Evolutionary conservation across 139 green algal genomes (phyloP).

Genomic region (Yamagishiella unicocca): DNA sequence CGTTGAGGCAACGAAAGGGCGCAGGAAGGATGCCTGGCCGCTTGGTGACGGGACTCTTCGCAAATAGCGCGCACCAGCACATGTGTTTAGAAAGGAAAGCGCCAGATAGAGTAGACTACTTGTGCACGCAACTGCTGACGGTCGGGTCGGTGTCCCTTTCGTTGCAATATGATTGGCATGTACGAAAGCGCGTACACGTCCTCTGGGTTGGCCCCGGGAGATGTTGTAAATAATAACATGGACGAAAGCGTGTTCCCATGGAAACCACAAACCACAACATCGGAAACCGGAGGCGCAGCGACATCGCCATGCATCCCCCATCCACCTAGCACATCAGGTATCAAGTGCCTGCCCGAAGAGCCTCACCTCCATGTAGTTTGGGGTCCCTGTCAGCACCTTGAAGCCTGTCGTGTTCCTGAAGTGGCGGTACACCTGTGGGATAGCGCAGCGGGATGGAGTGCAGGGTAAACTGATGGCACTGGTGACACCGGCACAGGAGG

Average conservation of each 20-base stretch:
- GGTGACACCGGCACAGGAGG: background rate
- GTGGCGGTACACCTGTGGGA: slow-evolving; percentile 47
- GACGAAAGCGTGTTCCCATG: background rate
- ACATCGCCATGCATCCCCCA: background rate
- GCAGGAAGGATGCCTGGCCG: too few species aligned
- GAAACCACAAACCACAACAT: background rate
- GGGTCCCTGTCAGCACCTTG: slow-evolving; percentile 12
- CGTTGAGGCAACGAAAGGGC: background rate
- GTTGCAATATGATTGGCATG: too few species aligned
- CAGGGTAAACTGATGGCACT: background rate
- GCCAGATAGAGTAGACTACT: background rate
- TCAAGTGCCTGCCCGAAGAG: background rate
- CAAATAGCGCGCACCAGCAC: background rate
- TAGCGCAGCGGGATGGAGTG: background rate
- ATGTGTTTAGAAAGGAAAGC: background rate
- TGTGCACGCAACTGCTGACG: too few species aligned
- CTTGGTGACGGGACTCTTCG: background rate
- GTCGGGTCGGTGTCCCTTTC: too few species aligned
- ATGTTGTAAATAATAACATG: background rate
- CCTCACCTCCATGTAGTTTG: slow-evolving; percentile 1
- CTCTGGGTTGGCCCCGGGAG: too few species aligned
- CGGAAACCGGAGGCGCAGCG: background rate
- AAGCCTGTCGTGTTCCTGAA: slow-evolving; percentile 49
- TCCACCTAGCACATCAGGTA: background rate
- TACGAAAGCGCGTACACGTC: too few species aligned